These are phyloP conservation scores for Candida dubliniensis DNA, from an alignment of 1,139 yeast species.

Conservation along the genomic window DNA sequence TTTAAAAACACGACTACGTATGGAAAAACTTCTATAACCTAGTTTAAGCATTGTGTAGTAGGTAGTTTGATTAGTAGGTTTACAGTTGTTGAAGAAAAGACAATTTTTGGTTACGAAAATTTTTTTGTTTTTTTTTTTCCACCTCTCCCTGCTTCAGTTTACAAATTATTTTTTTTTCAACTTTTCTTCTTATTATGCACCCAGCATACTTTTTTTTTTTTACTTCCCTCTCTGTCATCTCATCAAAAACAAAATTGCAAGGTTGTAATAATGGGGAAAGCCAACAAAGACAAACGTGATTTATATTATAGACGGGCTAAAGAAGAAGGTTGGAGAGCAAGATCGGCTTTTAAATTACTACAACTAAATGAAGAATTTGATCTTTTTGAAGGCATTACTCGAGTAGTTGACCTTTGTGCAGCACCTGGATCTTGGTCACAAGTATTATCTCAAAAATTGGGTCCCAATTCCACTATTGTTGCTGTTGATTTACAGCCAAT, in stretches of 20 bases:
- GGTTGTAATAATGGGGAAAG: conserved; percentile 74
- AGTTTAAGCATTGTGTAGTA: background rate
- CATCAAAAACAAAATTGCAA: conserved; percentile 2
- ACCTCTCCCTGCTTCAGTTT: background rate
- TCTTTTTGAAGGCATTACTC: conserved; percentile 58
- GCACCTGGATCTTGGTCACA: conserved; percentile 99
- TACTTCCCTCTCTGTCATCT: conserved; percentile 1
- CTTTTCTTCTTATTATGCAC: background rate
- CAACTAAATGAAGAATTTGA: conserved; percentile 90
- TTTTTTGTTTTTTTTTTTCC: conserved; percentile 1
- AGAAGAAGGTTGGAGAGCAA: conserved; percentile 96
- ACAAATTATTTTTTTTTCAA: conserved; percentile 1
- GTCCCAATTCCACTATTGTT: conserved; percentile 67
- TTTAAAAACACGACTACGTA: conserved; percentile 6
- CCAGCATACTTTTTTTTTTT: conserved; percentile 2
- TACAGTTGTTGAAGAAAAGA: background rate
- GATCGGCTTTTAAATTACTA: conserved; percentile 89
- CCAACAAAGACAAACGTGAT: conserved; percentile 94
- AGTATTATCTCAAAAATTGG: conserved; percentile 74
- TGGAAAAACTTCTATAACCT: conserved; percentile 7
- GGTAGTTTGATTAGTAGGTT: background rate
- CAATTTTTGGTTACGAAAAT: background rate
- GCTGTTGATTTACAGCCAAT: conserved; percentile 97
- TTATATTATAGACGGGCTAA: conserved; percentile 88
- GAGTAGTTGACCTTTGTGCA: conserved; percentile 96